Evolutionary conservation across 805 yeast genomes (phyloP).

Genomic region (Brettanomyces nanus): DNA sequence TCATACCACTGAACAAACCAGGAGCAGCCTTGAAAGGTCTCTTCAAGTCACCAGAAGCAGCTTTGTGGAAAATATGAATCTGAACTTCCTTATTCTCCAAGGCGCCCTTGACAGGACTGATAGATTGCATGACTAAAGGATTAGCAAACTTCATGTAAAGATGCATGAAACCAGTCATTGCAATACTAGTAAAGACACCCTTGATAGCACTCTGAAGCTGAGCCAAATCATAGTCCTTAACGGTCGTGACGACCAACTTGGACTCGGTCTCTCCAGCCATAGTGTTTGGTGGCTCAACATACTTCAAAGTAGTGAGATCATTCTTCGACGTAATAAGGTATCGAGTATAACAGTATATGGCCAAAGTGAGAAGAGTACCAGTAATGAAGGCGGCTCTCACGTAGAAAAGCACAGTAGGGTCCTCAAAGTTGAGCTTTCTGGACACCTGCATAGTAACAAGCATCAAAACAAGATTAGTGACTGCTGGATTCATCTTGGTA

Average conservation of each 20-base stretch:
- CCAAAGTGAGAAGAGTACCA: conserved; percentile 57
- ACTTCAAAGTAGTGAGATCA: conserved; percentile 87
- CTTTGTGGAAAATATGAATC: conserved; percentile 77
- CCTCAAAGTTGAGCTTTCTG: conserved; percentile 80
- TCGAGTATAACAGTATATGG: conserved; percentile 60
- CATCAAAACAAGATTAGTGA: conserved; percentile 82
- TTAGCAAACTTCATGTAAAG: conserved; percentile 94
- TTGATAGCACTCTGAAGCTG: conserved; percentile 77
- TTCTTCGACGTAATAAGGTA: conserved; percentile 60
- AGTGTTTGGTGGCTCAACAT: conserved; percentile 76
- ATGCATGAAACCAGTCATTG: conserved; percentile 99
- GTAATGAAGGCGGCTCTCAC: conserved; percentile 67
- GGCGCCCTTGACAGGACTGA: conserved; percentile 84
- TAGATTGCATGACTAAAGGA: conserved; percentile 91
- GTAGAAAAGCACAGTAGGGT: conserved; percentile 63
- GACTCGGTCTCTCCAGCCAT: conserved; percentile 68
- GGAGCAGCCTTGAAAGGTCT: conserved; percentile 89
- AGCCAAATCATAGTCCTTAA: conserved; percentile 87
- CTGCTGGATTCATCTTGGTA: conserved; percentile 75
- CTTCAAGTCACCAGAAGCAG: conserved; percentile 84
- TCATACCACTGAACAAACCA: conserved; percentile 56
- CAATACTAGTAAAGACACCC: conserved; percentile 78
- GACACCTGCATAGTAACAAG: conserved; percentile 94
- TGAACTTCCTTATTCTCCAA: conserved; percentile 84
- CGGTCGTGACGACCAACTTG: conserved; percentile 80